Evolutionary conservation across 148 eudicot genomes (phyloP).

Genomic region (Beta vulgaris): DNA sequence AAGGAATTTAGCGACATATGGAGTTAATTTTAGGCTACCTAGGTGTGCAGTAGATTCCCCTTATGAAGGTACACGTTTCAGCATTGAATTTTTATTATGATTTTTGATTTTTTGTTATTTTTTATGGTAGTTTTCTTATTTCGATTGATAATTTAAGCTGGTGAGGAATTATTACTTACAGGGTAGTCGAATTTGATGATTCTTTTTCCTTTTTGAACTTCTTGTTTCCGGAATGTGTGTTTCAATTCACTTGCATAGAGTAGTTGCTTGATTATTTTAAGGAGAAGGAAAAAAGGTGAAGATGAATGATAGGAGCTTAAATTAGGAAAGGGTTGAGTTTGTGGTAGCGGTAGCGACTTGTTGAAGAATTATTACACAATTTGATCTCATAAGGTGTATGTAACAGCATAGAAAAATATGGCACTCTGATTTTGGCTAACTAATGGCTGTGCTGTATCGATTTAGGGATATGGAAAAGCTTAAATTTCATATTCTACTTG

Average conservation of each 20-base stretch:
- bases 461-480: neutral
- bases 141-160: neutral
- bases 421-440: neutral
- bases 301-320: neutral
- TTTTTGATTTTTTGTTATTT: neutral
- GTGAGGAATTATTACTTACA: neutral
- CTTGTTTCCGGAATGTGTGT: neutral
- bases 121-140: neutral
- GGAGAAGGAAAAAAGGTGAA: neutral
- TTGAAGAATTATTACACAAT: neutral
- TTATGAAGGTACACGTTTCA: conserved; percentile 45
- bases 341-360: neutral
- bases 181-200: neutral
- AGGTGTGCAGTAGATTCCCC: conserved; percentile 54
- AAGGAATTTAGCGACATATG: conserved; percentile 25
- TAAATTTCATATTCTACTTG: neutral
- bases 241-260: too few species aligned
- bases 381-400: neutral
- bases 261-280: neutral
- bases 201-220: neutral
- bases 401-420: neutral
- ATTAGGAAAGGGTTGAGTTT: neutral
- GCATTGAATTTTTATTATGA: neutral
- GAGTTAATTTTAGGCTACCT: conserved; percentile 32
- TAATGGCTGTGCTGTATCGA: neutral